Percentiles rank a stretch among this genome's conserved stretches.
phyloP scores from a whole-genome alignment of 768 basidiomycete genomes.

The Collybia sordida region DNA sequence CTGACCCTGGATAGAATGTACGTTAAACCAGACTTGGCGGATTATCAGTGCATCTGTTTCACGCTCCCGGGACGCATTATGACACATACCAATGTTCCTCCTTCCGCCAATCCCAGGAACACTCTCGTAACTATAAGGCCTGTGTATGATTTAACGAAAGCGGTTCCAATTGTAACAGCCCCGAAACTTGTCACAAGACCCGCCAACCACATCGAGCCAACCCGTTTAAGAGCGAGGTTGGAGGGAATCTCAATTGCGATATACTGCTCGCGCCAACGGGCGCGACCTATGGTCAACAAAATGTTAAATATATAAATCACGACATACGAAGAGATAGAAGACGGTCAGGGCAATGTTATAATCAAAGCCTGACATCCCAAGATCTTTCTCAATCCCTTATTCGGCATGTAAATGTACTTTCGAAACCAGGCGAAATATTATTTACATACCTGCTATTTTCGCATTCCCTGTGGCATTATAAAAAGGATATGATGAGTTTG shows the following conservation, averaged over 20 bases:
- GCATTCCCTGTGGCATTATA: slow-evolving; percentile 15
- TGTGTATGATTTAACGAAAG: slow-evolving; percentile 19
- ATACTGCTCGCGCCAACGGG: slow-evolving; percentile 6
- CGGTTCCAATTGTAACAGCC: slow-evolving; percentile 18
- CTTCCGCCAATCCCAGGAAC: slow-evolving; percentile 24
- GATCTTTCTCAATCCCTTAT: slow-evolving; percentile 30
- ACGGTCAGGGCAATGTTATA: slow-evolving; percentile 35
- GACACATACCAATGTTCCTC: slow-evolving; percentile 19
- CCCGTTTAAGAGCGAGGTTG: slow-evolving; percentile 19
- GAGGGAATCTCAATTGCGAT: slow-evolving; percentile 22
- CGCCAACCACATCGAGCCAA: slow-evolving; percentile 20
- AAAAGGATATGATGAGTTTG: neutral
- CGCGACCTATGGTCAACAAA: neutral
- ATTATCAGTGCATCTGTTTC: neutral
- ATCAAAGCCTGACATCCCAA: slow-evolving; percentile 32
- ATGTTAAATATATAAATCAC: neutral
- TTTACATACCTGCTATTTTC: slow-evolving; percentile 17
- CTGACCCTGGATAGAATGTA: slow-evolving; percentile 20
- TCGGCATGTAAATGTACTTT: neutral
- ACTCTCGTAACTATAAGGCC: slow-evolving; percentile 22
- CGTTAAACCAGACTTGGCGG: slow-evolving; percentile 16
- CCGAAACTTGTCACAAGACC: slow-evolving; percentile 18
- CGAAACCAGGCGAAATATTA: neutral
- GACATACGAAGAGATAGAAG: slow-evolving; percentile 27
- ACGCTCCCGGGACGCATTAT: neutral